Conservation (phyloP, 2,329 filamentous ascomycete genomes). For the Elsinoe ampelina region DNA sequence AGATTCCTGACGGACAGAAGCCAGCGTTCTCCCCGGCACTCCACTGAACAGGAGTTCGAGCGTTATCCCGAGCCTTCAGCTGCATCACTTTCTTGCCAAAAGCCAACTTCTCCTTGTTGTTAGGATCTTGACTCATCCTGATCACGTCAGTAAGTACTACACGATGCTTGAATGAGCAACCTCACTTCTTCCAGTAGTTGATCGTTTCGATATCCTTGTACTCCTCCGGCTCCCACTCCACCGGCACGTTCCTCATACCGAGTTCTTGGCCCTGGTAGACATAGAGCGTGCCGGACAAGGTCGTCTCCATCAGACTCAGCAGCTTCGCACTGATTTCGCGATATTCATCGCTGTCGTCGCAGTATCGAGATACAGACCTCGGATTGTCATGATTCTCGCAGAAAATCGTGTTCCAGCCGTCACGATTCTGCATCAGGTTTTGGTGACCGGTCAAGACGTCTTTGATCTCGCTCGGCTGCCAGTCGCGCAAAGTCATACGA, state of each 20-base stretch:
- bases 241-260: slow-evolving; percentile 42
- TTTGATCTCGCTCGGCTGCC: slow-evolving; percentile 36
- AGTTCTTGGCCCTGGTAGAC: slow-evolving; percentile 45
- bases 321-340: slow-evolving; percentile 40
- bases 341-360: slow-evolving; percentile 38
- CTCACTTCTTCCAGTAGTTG: slow-evolving; percentile 44
- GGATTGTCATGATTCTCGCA: slow-evolving; percentile 45
- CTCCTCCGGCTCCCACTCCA: slow-evolving; percentile 35
- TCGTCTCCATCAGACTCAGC: slow-evolving; percentile 39
- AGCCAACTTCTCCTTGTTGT: slow-evolving; percentile 31
- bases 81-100: slow-evolving; percentile 46
- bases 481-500: slow-evolving; percentile 31
- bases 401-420: slow-evolving; percentile 45
- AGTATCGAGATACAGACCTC: slow-evolving; percentile 40
- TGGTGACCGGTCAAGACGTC: slow-evolving; percentile 38
- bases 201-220: slow-evolving; percentile 46
- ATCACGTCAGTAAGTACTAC: slow-evolving; percentile 10
- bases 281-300: slow-evolving; percentile 41
- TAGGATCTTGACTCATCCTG: slow-evolving; percentile 29
- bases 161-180: background rate
- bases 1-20: slow-evolving; percentile 45
- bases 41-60: slow-evolving; percentile 63
- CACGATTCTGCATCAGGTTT: slow-evolving; percentile 37
- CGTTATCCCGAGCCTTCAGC: slow-evolving; percentile 54
- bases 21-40: slow-evolving; percentile 47